phyloP scores from a whole-genome alignment of 345 rosid genomes.

The Camelina sativa region DNA sequence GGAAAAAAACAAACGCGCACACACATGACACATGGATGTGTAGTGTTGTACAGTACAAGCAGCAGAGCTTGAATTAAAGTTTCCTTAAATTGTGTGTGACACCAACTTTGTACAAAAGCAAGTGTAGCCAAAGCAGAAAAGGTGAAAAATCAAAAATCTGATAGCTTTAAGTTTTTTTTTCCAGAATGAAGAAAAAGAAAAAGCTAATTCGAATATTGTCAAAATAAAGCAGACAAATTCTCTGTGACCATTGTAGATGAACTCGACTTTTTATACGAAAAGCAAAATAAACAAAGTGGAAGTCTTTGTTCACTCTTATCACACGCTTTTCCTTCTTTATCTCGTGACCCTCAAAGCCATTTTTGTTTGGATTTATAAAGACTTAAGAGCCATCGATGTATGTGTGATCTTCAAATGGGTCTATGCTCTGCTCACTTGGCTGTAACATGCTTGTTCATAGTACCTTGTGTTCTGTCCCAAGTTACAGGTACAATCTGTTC shows the following conservation, averaged over 20 bases:
- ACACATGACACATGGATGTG: background rate
- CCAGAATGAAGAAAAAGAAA: conserved; percentile 38
- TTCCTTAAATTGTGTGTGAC: conserved; percentile 19
- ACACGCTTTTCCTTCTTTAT: conserved; percentile 32
- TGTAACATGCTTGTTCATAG: conserved; percentile 42
- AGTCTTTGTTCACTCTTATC: conserved; percentile 28
- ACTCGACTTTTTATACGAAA: conserved; percentile 27
- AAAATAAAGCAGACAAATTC: conserved; percentile 38
- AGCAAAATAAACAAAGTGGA: conserved; percentile 24
- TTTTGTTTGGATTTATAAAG: background rate
- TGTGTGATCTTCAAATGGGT: conserved; percentile 64
- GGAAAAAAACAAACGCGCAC: background rate
- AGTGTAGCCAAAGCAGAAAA: conserved; percentile 35
- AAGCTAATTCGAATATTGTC: conserved; percentile 33
- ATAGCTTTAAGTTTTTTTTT: conserved; percentile 23
- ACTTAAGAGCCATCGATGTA: conserved; percentile 27
- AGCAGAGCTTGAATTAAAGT: conserved; percentile 26
- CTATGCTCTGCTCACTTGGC: conserved; percentile 46
- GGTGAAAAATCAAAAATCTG: conserved; percentile 32
- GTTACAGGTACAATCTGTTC: conserved; percentile 55
- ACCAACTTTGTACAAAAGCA: conserved; percentile 36
- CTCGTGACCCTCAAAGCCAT: conserved; percentile 34
- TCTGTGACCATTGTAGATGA: conserved; percentile 23
- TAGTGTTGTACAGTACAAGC: background rate
- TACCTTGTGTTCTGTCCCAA: conserved; percentile 55